Base-by-base conservation (phyloP, 2,329 filamentous ascomycete genomes). In the Diplodia corticola region DNA sequence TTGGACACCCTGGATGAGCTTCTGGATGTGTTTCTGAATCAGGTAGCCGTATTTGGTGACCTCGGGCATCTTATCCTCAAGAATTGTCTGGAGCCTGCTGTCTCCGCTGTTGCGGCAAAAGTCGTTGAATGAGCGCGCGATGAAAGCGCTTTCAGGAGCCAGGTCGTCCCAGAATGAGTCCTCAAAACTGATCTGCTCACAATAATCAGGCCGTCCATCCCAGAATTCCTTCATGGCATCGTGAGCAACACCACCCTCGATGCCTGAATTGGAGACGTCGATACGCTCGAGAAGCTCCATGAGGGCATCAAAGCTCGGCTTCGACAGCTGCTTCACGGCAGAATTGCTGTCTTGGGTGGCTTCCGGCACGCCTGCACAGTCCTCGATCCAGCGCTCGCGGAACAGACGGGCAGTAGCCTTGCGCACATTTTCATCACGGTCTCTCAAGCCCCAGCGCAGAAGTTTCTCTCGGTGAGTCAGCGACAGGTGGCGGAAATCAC, bases 221-320 rank as follows among this genome's bases (percentile, higher is more conserved):
- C 95, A 99, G 78, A 99, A 98, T 55, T 92, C 91, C 68, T 87
- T 90, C 93, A 99, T 97, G 0, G 95, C 95, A 74, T 97, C 91
- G 9, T 96, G 85, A 1, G 92, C 94, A 67, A 98, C 91, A 5
- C 95, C 96, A 65, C 90, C 91, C 75, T 97, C 93, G 22, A 91
- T 88, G 1, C 93, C 93, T 4, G 93, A 94, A 75, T 95, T 95
- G 69, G 96, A 87, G 2, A 98, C 88, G 72, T 99, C 93, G 68
- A 99, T 95, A 70, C 95, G 89, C 80, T 99, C 95, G 4, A 99
- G 83, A 0, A 99, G 85, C 76, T 99, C 95, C 3, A 95, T 85
- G 5, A 99, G 83, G 0, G 91, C 93, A n/a, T 94, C 89, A 10
- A 95, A 85, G 67, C 85, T 94, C 10, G 76, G 77, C 5, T 75